These are phyloP conservation scores for Xylaria castorea DNA, from an alignment of 495 filamentous ascomycete species.

Conservation along the genomic window DNA sequence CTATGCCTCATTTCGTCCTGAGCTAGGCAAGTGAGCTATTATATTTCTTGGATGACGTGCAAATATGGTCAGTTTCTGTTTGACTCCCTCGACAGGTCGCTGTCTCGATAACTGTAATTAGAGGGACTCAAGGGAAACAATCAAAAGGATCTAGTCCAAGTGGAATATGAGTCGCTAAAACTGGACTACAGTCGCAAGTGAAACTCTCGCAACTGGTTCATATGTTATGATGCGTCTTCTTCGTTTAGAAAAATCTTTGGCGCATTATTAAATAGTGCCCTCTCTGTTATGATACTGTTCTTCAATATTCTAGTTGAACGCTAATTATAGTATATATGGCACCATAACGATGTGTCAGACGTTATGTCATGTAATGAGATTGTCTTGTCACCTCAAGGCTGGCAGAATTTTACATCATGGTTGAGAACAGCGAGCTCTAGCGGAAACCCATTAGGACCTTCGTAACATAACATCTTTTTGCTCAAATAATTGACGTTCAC, in stretches of 20 bases:
- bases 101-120: not conserved
- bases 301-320: not conserved
- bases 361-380: too few relatives aligned
- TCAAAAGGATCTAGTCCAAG: not conserved
- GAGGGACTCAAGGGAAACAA: not conserved
- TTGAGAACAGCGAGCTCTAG: too few relatives aligned
- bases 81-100: too few relatives aligned
- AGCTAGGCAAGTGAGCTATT: too few relatives aligned
- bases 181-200: not conserved
- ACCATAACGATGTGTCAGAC: not conserved
- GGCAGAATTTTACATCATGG: too few relatives aligned
- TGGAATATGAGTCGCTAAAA: not conserved
- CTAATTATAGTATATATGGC: not conserved
- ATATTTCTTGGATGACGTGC: too few relatives aligned
- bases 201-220: not conserved
- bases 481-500: too few relatives aligned
- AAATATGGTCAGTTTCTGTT: too few relatives aligned
- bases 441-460: too few relatives aligned
- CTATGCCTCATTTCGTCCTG: too few relatives aligned
- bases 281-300: not conserved
- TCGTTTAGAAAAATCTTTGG: not conserved
- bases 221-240: not conserved
- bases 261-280: not conserved
- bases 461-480: too few relatives aligned
- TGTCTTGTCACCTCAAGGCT: too few relatives aligned